Percentiles rank a stretch among this genome's conserved stretches.
phyloP scores from a whole-genome alignment of 176 grass and related monocot species.

The Phyllostachys edulis region DNA sequence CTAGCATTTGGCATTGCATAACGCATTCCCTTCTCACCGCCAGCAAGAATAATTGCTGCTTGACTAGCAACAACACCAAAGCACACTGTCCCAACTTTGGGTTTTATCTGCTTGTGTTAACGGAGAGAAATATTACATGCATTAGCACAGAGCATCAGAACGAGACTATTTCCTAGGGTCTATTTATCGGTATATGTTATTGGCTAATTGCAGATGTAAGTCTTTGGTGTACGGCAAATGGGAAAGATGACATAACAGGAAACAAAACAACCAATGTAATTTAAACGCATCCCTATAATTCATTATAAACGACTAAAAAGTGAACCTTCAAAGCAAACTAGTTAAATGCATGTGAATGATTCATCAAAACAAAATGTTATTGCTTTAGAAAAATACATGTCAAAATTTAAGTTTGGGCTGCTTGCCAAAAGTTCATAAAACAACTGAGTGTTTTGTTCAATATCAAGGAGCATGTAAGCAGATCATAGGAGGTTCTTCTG shows the following conservation, averaged over 20 bases:
- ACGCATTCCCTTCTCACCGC: constrained; percentile 95
- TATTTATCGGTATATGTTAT: constrained; percentile 3
- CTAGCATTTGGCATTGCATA: constrained; percentile 97
- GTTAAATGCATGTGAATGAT: neutral
- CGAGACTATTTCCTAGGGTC: neutral
- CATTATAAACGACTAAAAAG: neutral
- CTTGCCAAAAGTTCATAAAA: neutral
- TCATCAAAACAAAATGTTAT: neutral
- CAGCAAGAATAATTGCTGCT: constrained; percentile 82
- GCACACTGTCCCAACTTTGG: constrained; percentile 85
- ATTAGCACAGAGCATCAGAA: constrained; percentile 23
- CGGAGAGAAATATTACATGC: neutral
- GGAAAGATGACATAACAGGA: neutral
- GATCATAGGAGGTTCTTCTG: neutral
- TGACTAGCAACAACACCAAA: constrained; percentile 95
- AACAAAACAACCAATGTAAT: neutral
- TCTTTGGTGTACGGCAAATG: constrained; percentile 2
- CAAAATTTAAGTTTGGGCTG: constrained; percentile 6
- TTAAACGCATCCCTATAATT: neutral
- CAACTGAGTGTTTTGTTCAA: neutral
- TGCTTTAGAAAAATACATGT: neutral
- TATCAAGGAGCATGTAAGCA: neutral
- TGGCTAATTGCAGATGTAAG: neutral
- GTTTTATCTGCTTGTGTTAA: constrained; percentile 68
- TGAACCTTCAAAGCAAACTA: neutral